phyloP scores from a whole-genome alignment of 2,329 filamentous ascomycete species.

The Cordyceps javanica region DNA sequence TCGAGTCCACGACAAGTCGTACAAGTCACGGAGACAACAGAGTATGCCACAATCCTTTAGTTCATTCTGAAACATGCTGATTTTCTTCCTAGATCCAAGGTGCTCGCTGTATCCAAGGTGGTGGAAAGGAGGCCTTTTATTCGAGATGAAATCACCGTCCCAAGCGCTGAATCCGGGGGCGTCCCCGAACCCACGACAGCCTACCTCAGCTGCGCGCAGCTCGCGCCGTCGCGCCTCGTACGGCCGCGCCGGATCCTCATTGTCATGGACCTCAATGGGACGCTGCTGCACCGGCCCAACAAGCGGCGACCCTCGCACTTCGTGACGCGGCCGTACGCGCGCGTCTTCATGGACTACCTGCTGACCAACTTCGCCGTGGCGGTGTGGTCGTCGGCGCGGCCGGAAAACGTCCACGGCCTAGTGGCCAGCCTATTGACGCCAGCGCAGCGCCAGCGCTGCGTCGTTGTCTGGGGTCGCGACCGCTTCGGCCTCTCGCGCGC shows the following conservation, averaged over 20 bases:
- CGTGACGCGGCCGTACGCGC: slow-evolving; percentile 60
- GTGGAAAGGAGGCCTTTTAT: not conserved
- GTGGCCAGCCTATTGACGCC: slow-evolving; percentile 56
- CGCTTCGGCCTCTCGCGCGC: slow-evolving; percentile 57
- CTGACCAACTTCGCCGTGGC: slow-evolving; percentile 71
- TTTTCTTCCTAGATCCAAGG: not conserved
- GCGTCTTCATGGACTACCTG: slow-evolving; percentile 65
- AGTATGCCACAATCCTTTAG: not conserved
- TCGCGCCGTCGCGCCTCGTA: slow-evolving; percentile 34
- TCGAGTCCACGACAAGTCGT: not conserved
- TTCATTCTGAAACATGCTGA: not conserved
- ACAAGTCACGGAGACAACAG: not conserved
- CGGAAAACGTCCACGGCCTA: slow-evolving; percentile 65
- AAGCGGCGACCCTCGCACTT: slow-evolving; percentile 45
- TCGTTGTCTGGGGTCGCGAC: slow-evolving; percentile 74
- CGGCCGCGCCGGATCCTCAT: slow-evolving; percentile 63
- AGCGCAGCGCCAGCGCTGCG: slow-evolving; percentile 46
- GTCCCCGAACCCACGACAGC: slow-evolving; percentile 52
- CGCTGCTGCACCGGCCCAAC: slow-evolving; percentile 67
- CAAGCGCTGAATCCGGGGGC: slow-evolving; percentile 42
- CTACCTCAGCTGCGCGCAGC: slow-evolving; percentile 54
- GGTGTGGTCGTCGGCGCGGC: slow-evolving; percentile 84
- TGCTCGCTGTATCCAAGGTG: too few relatives aligned
- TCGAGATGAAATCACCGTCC: not conserved
- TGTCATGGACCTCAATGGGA: slow-evolving; percentile 90